Base-by-base conservation (phyloP, 352 stramenopile species). In the Paralagenidium karlingii region DNA sequence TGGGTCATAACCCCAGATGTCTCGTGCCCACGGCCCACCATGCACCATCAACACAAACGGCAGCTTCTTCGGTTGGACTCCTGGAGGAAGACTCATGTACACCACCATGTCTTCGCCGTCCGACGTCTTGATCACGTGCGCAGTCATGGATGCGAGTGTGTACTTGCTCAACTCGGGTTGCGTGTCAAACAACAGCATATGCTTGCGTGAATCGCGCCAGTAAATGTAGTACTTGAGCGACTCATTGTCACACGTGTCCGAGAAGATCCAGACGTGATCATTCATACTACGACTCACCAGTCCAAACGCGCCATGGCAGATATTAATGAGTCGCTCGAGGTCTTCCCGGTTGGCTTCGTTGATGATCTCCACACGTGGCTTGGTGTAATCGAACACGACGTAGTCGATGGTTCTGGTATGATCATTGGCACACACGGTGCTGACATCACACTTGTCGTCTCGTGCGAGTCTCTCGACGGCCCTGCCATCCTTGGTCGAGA, bases 231-330 rank as follows among this genome's bases (percentile, higher is more conserved):
- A 73, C 45, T 59, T 54, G 34, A 58, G 49, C 28, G 58, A 58
- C 18, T 40, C 45, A 40, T 91, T 65, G 45, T 92, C 56, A 13
- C 84, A 62, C n/a, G 74, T 49, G 18, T 64, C 65, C 15, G 40
- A 47, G 45, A 47, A 74, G 18, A 69, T 58, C 74, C 70, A 92
- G 12, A 68, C 71, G 16, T 58, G 43, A 36, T 91, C 73, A 45
- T 71, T 54, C 9, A 51, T 47, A 22, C 46, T 61, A 5, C 36
- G 49, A 21, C 53, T 63, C 24, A 61, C 56, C 16, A 63, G 51
- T 54, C 34, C 53, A 16, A 66, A 61, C 15, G 49, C 34, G 16
- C 61, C 54, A 2, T 38, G 15, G 10, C 24, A 22, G 9, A 53
- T 8, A 13, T 40, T 22, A 9, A 58, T 19, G 24, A 73, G 25